Percentiles rank a stretch among this genome's conserved stretches.
Evolutionary conservation across 2,329 filamentous ascomycete species (phyloP).

Genomic region (Scorias spongiosa): DNA sequence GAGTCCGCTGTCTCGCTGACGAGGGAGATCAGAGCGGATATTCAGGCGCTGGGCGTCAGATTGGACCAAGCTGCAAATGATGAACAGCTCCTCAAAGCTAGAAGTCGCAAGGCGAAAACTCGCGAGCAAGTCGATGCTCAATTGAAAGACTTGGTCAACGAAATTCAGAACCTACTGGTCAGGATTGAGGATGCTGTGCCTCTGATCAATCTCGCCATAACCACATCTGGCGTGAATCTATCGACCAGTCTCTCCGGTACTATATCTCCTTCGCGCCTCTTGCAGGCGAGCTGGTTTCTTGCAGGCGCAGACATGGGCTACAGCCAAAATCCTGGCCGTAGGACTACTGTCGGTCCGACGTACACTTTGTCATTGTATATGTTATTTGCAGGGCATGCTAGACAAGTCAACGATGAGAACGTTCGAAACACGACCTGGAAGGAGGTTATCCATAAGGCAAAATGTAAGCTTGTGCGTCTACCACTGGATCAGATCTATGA

Average conservation of each 20-base stretch:
- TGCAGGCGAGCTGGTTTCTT: slow-evolving; percentile 86
- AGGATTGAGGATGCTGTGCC: slow-evolving; percentile 86
- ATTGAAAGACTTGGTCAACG: slow-evolving; percentile 52
- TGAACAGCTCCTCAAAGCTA: slow-evolving; percentile 37
- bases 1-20: slow-evolving; percentile 76
- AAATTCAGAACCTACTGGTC: slow-evolving; percentile 59
- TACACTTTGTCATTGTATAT: slow-evolving; percentile 88
- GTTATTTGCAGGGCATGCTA: slow-evolving; percentile 71
- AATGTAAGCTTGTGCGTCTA: slow-evolving; percentile 62
- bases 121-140: slow-evolving; percentile 46
- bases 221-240: slow-evolving; percentile 77
- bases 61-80: slow-evolving; percentile 54
- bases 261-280: slow-evolving; percentile 75
- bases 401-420: slow-evolving; percentile 40
- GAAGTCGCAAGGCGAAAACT: slow-evolving; percentile 32
- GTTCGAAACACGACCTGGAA: slow-evolving; percentile 70
- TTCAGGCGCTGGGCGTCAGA: slow-evolving; percentile 61
- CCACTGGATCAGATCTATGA: slow-evolving; percentile 42
- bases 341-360: slow-evolving; percentile 71
- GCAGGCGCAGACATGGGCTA: slow-evolving; percentile 79
- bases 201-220: slow-evolving; percentile 83
- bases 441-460: slow-evolving; percentile 87
- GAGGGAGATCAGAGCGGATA: slow-evolving; percentile 68
- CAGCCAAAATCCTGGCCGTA: slow-evolving; percentile 42
- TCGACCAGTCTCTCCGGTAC: slow-evolving; percentile 64